Evolutionary conservation across 2,329 filamentous ascomycete species (phyloP).

Genomic region (Apiospora pterosperma): DNA sequence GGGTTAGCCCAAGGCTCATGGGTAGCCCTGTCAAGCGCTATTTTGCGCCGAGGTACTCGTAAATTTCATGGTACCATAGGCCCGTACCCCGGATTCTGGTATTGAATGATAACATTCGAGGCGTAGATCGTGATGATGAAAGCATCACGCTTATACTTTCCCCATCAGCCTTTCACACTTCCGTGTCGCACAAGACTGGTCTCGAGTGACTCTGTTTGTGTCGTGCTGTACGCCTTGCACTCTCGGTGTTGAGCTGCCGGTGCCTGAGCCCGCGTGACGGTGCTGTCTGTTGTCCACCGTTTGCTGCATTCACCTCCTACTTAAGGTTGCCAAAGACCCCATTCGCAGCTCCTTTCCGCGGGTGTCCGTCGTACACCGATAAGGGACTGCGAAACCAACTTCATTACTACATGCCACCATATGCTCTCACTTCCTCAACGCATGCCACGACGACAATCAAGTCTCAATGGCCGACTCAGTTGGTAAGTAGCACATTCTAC

Average conservation of each 20-base stretch:
- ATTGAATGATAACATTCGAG: not conserved
- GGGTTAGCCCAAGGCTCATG: too few relatives aligned
- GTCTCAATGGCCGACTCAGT: conserved; percentile 49
- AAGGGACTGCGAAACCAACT: not conserved
- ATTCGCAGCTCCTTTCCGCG: not conserved
- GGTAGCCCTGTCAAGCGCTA: not conserved
- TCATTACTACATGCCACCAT: not conserved
- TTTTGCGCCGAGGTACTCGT: not conserved
- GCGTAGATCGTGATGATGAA: not conserved
- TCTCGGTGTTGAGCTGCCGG: not conserved
- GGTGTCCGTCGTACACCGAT: not conserved
- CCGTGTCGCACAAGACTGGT: not conserved
- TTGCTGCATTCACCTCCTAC: not conserved
- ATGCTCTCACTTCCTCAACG: not conserved
- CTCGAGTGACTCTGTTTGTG: not conserved
- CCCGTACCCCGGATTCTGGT: not conserved
- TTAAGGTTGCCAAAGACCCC: not conserved
- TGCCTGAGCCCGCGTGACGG: not conserved
- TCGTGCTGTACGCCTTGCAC: not conserved
- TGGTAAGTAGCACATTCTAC: conserved; percentile 36
- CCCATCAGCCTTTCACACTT: not conserved
- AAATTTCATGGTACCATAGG: not conserved
- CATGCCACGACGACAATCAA: conserved; percentile 4
- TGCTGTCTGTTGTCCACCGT: not conserved
- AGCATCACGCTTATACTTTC: not conserved